Percentiles rank a stretch among this genome's conserved stretches.
phyloP scores from a whole-genome alignment of 768 basidiomycete genomes.

The Suillus plorans region DNA sequence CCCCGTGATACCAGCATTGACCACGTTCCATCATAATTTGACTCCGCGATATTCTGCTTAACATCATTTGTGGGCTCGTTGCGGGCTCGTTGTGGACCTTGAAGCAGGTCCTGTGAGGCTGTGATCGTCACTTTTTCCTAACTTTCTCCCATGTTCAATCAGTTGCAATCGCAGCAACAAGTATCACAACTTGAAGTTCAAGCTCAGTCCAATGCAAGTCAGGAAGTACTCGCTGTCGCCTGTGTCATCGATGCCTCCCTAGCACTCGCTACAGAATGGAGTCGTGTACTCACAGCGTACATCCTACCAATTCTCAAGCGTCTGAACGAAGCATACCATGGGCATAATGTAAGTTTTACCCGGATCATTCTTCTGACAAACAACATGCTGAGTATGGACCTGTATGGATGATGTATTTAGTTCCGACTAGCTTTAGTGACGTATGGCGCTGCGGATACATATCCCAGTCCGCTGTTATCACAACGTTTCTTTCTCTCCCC shows the following conservation, averaged over 20 bases:
- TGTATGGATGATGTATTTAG: constrained; percentile 18
- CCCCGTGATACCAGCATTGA: background rate
- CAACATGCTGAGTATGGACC: background rate
- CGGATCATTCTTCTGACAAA: background rate
- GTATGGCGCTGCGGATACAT: constrained; percentile 60
- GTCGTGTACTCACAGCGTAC: constrained; percentile 44
- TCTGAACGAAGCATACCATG: constrained; percentile 42
- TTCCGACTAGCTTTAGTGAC: constrained; percentile 54
- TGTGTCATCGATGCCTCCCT: constrained; percentile 64
- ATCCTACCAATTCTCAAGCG: constrained; percentile 52
- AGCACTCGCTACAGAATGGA: constrained; percentile 54
- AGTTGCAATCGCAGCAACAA: constrained; percentile 1
- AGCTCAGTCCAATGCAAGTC: constrained; percentile 13
- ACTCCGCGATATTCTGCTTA: constrained; percentile 2
- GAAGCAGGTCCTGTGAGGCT: background rate
- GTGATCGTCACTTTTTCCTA: background rate
- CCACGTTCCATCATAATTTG: constrained; percentile 5
- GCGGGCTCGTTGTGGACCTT: background rate
- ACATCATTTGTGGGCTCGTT: background rate
- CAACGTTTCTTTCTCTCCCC: constrained; percentile 54
- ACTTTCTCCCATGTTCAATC: background rate
- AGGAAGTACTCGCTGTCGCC: constrained; percentile 46
- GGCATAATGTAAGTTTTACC: constrained; percentile 34
- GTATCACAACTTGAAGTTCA: background rate
- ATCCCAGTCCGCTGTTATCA: constrained; percentile 54